phyloP scores from a whole-genome alignment of 2,329 filamentous ascomycete species.

The Atkinsonella texensis region DNA sequence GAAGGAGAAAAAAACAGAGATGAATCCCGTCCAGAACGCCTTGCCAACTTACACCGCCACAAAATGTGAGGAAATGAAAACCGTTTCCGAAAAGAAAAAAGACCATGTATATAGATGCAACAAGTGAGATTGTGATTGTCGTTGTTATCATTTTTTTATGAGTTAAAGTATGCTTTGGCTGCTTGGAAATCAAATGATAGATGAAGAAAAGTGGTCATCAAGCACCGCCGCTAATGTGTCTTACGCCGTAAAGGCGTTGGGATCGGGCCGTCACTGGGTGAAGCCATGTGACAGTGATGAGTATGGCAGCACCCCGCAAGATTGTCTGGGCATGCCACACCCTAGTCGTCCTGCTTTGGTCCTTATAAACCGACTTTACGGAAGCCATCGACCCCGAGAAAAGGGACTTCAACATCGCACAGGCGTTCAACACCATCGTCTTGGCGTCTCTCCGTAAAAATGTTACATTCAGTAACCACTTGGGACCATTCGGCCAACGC shows the following conservation, averaged over 20 bases:
- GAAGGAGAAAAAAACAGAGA: background rate
- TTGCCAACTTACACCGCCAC: background rate
- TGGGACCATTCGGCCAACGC: constrained; percentile 69
- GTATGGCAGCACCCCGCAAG: background rate
- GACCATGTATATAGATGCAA: background rate
- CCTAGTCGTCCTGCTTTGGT: background rate
- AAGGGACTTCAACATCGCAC: constrained; percentile 49
- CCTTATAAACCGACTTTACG: constrained; percentile 11
- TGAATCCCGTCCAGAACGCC: background rate
- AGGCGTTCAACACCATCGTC: constrained; percentile 59
- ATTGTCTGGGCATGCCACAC: background rate
- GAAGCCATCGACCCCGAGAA: constrained; percentile 30
- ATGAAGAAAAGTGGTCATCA: background rate
- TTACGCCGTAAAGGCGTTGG: background rate
- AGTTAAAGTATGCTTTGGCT: background rate
- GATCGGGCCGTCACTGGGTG: background rate
- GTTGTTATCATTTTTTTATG: background rate
- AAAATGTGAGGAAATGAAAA: background rate
- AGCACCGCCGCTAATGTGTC: background rate
- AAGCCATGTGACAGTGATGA: background rate
- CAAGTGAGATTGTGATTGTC: background rate
- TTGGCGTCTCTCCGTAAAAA: constrained; percentile 64
- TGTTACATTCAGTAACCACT: constrained; percentile 67
- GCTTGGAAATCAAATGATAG: background rate
- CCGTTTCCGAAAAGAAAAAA: no score